Evolutionary conservation across 31 red algal species (phyloP).

Genomic region (Endocladia muricata): DNA sequence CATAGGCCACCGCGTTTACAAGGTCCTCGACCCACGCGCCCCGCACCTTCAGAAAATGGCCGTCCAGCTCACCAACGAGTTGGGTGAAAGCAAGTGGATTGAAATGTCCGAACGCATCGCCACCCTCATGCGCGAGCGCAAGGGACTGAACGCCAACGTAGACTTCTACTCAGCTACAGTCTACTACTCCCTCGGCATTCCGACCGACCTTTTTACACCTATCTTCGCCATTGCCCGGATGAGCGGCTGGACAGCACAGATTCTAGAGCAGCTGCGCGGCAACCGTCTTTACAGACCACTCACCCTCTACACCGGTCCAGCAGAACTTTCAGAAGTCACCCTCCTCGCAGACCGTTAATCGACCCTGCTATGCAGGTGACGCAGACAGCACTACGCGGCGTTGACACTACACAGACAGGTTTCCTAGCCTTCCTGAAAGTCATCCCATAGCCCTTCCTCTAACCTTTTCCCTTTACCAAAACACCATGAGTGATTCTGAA

Average conservation of each 20-base stretch:
- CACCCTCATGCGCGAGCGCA: conserved; percentile 12
- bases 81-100: neutral
- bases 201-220: conserved; percentile 43
- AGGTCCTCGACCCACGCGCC: conserved; percentile 57
- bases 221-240: conserved; percentile 52
- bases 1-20: conserved; percentile 72
- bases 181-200: conserved; percentile 52
- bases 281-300: neutral
- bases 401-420: too few relatives aligned
- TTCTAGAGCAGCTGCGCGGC: conserved; percentile 38
- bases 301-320: neutral
- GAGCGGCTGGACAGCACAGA: conserved; percentile 52
- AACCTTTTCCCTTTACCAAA: too few relatives aligned
- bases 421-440: too few relatives aligned
- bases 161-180: conserved; percentile 62
- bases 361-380: too few relatives aligned
- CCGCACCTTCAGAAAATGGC: conserved; percentile 35
- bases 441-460: too few relatives aligned
- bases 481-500: too few relatives aligned
- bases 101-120: conserved; percentile 8
- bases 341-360: too few relatives aligned
- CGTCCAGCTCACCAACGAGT: neutral
- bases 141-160: conserved; percentile 53
- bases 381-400: too few relatives aligned
- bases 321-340: too few relatives aligned